phyloP scores from a whole-genome alignment of 441 rosid species.

The Omphalea diandra region DNA sequence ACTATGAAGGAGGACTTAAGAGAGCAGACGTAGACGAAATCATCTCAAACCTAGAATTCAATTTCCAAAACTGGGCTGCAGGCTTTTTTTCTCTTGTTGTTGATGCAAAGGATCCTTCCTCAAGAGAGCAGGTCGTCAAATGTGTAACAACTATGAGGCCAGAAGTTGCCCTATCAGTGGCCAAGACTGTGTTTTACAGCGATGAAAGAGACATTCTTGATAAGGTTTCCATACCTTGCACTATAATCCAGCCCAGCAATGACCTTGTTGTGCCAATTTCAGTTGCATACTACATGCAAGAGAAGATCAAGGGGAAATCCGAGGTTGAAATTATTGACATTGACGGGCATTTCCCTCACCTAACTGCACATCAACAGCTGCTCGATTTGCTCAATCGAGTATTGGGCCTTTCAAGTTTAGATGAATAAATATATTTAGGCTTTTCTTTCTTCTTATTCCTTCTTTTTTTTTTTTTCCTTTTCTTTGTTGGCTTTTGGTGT shows the following conservation, averaged over 20 bases:
- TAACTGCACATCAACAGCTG: constrained; percentile 53
- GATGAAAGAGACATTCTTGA: constrained; percentile 60
- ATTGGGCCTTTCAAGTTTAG: constrained; percentile 22
- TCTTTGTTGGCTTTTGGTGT: not conserved
- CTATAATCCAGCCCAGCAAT: constrained; percentile 49
- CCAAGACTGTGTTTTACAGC: constrained; percentile 57
- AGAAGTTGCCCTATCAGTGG: constrained; percentile 54
- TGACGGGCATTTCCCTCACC: constrained; percentile 67
- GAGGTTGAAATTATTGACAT: constrained; percentile 52
- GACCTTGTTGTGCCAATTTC: constrained; percentile 63
- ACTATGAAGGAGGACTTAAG: constrained; percentile 66
- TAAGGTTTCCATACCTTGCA: constrained; percentile 57
- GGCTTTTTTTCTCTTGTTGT: constrained; percentile 44
- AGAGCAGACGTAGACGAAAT: constrained; percentile 40
- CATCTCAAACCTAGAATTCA: constrained; percentile 42
- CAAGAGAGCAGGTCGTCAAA: constrained; percentile 29
- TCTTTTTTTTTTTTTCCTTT: not conserved
- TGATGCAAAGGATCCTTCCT: constrained; percentile 43
- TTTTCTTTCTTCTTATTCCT: not conserved
- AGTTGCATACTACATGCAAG: constrained; percentile 62
- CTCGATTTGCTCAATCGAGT: constrained; percentile 36
- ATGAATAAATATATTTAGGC: too few species aligned
- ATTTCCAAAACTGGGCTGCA: constrained; percentile 51
- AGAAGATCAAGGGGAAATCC: constrained; percentile 48
- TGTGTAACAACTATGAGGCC: constrained; percentile 52